phyloP scores from a whole-genome alignment of 257 asterid species.

The Capsicum chinense region DNA sequence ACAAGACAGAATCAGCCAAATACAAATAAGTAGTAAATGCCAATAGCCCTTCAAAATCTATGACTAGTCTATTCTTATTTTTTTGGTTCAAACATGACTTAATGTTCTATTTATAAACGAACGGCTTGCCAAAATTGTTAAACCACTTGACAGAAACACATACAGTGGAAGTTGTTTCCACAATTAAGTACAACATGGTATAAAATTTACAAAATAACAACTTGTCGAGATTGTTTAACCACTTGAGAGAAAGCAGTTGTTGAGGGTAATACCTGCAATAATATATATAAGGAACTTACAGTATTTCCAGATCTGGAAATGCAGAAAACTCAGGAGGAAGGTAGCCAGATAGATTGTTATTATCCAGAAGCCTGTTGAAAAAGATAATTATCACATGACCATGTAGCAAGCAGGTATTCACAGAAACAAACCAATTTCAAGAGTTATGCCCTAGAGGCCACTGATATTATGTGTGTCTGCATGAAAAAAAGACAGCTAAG shows the following conservation, averaged over 20 bases:
- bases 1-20: background rate
- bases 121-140: background rate
- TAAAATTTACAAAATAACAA: background rate
- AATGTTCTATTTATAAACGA: background rate
- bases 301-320: slow-evolving; percentile 39
- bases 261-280: slow-evolving; percentile 18
- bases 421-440: slow-evolving; percentile 2
- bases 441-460: background rate
- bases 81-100: background rate
- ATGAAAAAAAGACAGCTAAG: background rate
- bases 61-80: background rate
- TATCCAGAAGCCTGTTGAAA: slow-evolving; percentile 53
- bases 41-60: background rate
- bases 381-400: slow-evolving; percentile 15
- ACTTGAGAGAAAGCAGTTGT: slow-evolving; percentile 4
- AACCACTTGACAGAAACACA: slow-evolving; percentile 27
- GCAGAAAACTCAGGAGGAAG: slow-evolving; percentile 56
- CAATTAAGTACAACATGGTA: background rate
- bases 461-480: slow-evolving; percentile 17
- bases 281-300: slow-evolving; percentile 42
- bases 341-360: slow-evolving; percentile 67
- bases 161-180: background rate
- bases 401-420: background rate
- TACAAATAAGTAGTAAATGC: background rate
- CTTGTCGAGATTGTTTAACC: slow-evolving; percentile 26